Conservation (phyloP, 179 eudicot genomes). For the Sideroxylon spinosum region DNA sequence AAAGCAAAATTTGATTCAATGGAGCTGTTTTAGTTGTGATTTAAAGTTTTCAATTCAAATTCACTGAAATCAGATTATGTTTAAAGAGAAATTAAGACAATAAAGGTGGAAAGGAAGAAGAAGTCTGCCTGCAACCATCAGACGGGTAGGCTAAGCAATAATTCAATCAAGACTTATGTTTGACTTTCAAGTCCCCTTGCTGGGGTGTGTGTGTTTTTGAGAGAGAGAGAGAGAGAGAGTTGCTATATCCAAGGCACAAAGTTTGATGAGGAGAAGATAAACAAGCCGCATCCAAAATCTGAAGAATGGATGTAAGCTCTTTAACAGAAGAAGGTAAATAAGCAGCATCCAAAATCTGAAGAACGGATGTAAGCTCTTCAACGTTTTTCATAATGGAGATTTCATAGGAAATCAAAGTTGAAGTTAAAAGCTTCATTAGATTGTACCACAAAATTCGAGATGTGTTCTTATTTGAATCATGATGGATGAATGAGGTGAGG, state of each 20-base stretch:
- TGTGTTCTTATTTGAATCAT: too few species aligned
- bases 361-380: background rate
- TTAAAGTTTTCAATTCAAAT: background rate
- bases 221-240: background rate
- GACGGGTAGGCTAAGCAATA: too few species aligned
- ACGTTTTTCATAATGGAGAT: background rate
- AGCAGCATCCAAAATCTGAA: background rate
- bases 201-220: background rate
- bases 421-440: background rate
- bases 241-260: too few species aligned
- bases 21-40: background rate
- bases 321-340: background rate
- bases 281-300: background rate
- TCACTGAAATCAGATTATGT: too few species aligned
- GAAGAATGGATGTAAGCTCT: background rate
- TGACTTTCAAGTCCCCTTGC: background rate
- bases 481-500: background rate
- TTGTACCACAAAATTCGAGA: background rate
- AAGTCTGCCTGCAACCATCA: background rate
- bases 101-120: background rate
- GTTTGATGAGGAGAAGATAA: background rate
- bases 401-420: background rate
- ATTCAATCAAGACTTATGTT: too few species aligned
- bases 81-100: background rate
- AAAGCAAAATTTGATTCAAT: too few species aligned